Evolutionary conservation across 2,329 filamentous ascomycete genomes (phyloP).

Genomic region (Aureobasidium sp.): DNA sequence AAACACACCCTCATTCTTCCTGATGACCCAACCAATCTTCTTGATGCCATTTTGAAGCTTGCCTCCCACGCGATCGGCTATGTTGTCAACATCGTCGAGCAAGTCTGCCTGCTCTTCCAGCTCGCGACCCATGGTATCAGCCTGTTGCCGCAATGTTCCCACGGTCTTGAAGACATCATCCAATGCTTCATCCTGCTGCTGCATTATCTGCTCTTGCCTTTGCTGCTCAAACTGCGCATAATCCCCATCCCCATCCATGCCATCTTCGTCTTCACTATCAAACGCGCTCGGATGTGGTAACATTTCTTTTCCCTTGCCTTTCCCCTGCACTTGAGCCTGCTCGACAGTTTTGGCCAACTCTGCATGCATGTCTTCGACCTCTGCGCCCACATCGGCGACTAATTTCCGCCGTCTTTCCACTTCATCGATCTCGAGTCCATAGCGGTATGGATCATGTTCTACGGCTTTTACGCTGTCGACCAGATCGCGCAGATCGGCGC

Average conservation of each 20-base stretch:
- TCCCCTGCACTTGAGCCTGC: conserved; percentile 28
- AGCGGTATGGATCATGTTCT: conserved; percentile 79
- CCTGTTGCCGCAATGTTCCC: conserved; percentile 81
- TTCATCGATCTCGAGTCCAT: conserved; percentile 77
- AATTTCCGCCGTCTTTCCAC: conserved; percentile 72
- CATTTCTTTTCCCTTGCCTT: conserved; percentile 39
- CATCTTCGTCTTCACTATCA: conserved; percentile 35
- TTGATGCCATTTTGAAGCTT: conserved; percentile 80
- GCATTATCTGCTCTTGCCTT: conserved; percentile 85
- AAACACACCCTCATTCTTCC: conserved; percentile 74
- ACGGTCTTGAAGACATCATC: conserved; percentile 92
- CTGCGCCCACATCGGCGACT: conserved; percentile 80
- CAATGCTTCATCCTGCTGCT: conserved; percentile 86
- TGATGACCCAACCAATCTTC: conserved; percentile 76
- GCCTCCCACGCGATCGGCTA: conserved; percentile 81
- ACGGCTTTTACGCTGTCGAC: conserved; percentile 79
- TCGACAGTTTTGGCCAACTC: conserved; percentile 62
- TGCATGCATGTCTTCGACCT: conserved; percentile 82
- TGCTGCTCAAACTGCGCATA: conserved; percentile 66
- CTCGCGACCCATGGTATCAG: conserved; percentile 91
- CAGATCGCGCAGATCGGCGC: conserved; percentile 82
- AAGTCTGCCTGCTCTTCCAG: conserved; percentile 90
- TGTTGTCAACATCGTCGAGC: conserved; percentile 73
- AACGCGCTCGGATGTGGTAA: conserved; percentile 56
- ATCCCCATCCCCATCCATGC: conserved; percentile 56